Base-by-base conservation (phyloP, 331 rosid species). In the Acacia pycnantha region DNA sequence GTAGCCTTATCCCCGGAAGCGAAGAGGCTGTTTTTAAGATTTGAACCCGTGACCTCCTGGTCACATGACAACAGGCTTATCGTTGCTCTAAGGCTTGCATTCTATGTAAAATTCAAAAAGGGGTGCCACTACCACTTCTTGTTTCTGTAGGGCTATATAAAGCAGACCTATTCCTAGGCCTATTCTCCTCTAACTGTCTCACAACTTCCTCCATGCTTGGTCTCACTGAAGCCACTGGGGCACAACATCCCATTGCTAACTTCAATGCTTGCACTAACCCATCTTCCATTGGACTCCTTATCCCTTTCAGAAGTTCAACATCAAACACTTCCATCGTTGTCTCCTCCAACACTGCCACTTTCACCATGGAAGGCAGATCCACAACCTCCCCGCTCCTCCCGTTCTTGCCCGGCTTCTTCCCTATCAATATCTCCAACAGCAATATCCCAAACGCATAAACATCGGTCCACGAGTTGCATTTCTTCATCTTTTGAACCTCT, bases 191-290 rank as follows among this genome's bases (percentile, higher is more conserved):
- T 87, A 96, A 90, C 78, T 94, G 98, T 90, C 92, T 91, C 86
- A 96, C 97, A 72, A 96, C 97, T 84, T 96, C 99, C 6, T 95
- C 97, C 97, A 95, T 95, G 87, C 92, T 83, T 2, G 99, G 99
- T 79, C 99, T 92, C 61, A 96, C 98, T 0, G 98, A 78, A 46
- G 95, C 92, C 77, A 96, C 98, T 3, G 99, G 99, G n/a, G 99
- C 99, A 79, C 99, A 96, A 79, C 99, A 96, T 16, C 99, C 99
- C 99, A 96, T 96, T 54, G 98, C 99, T 19, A 96, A 90, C 86
- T 94, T 96, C 88, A 96, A 72, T 18, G 97, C 97, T 48, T 96
- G 98, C 47, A 96, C 83, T 86, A 96, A 74, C 19, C 99, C 99
- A 64, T 96, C 99, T 84, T 96, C 99, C 98, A 94, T 96, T 3